Base-by-base conservation (phyloP, 2,329 filamentous ascomycete species). In the Hymenotorrendiella dingleyae region DNA sequence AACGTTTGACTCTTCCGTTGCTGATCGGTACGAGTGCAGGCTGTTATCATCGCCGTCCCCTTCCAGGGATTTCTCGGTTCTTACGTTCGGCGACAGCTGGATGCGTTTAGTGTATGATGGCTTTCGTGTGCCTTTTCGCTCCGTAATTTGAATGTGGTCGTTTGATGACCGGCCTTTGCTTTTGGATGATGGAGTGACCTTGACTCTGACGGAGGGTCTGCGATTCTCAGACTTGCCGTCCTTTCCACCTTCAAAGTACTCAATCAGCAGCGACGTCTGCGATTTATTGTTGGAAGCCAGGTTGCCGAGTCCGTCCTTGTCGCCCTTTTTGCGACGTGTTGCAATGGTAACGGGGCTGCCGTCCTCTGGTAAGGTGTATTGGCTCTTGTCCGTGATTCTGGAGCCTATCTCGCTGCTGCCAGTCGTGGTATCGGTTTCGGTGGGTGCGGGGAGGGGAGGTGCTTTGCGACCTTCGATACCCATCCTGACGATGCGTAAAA, bases 281-380 rank as follows among this genome's bases (percentile, higher is more conserved):
- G 80, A 85, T 52, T 75, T 60, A 69, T 65, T 62, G 65, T 72
- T 65, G 19, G 71, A 71, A n/a, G n/a, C n/a, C 45, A 76, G 72
- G 69, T 50, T 63, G 52, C 67, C 73, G 47, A 62, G 59, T 28
- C 62, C 65, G 48, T 72, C 67, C 54, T 71, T 75, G 9, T 67
- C 62, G 50, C 71, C 67, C 62, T 74, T 78, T 62, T 79, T 82
- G 56, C 77, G 73, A 47, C 76, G 78, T 33, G 91, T 95, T 61
- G 84, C 82, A 63, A 98, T 94, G 47, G 88, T 97, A 59, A 98
- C 82, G 30, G 90, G 89, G 40, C 86, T 91, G 62, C 86, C 87
- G 78, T 93, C 86, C 59, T 89, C 85, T 45, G 86, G 86, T 39
- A 93, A 76, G 27, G 84, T 88, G 65, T 86, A 90, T 41, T 82